Evolutionary conservation across 2,329 filamentous ascomycete species (phyloP).

Genomic region (Pseudogymnoascus sp.): DNA sequence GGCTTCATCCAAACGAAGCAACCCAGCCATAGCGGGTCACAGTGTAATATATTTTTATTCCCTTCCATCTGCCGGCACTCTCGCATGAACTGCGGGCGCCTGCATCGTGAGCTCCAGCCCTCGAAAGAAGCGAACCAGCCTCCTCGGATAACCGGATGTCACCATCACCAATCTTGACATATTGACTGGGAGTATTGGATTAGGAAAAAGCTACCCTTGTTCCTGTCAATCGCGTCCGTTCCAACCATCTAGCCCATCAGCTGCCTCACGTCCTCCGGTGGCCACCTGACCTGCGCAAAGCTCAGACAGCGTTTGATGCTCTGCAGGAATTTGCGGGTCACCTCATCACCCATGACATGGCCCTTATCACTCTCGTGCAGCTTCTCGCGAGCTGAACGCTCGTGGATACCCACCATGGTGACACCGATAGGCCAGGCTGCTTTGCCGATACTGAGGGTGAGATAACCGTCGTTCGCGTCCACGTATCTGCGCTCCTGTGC

Average conservation of each 20-base stretch:
- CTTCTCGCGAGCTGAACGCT: slow-evolving; percentile 91
- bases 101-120: neutral
- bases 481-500: slow-evolving; percentile 90
- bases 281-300: slow-evolving; percentile 95
- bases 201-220: neutral
- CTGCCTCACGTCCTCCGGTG: slow-evolving; percentile 83
- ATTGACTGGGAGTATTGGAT: neutral
- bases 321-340: slow-evolving; percentile 90
- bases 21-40: neutral
- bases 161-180: neutral
- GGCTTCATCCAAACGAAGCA: neutral
- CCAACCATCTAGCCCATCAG: slow-evolving; percentile 66
- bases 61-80: neutral
- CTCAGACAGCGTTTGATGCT: slow-evolving; percentile 96
- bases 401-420: slow-evolving; percentile 99
- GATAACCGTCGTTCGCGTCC: slow-evolving; percentile 91
- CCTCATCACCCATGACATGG: slow-evolving; percentile 95
- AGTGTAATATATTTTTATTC: neutral
- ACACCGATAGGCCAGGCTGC: slow-evolving; percentile 98
- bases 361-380: slow-evolving; percentile 81
- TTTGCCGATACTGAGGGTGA: slow-evolving; percentile 88
- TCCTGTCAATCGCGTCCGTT: neutral
- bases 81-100: neutral
- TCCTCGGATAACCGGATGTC: neutral
- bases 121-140: neutral